Conservation (phyloP, 768 basidiomycete genomes). For the Kondoa subrosea region DNA sequence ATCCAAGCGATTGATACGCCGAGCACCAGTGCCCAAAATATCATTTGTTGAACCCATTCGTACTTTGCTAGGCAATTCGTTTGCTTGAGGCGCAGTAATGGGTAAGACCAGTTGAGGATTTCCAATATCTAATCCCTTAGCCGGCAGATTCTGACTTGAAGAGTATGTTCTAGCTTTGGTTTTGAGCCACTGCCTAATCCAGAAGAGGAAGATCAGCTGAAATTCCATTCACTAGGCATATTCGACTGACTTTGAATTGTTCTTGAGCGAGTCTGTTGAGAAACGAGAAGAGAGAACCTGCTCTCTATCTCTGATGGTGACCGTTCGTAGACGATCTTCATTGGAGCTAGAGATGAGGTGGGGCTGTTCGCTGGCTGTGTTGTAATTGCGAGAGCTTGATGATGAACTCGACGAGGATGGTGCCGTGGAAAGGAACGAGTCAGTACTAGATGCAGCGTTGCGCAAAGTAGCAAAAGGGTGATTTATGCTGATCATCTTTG, state of each 20-base stretch:
- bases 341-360: not conserved
- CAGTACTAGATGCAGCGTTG: not conserved
- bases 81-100: no score
- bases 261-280: not conserved
- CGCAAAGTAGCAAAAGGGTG: not conserved
- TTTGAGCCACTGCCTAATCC: no score
- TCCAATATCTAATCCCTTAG: no score
- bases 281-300: conserved; percentile 1
- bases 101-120: no score
- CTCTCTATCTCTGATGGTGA: not conserved
- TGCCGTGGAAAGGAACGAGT: not conserved
- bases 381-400: not conserved
- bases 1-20: no score
- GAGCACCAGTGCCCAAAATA: no score
- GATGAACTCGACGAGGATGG: not conserved
- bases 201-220: not conserved
- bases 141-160: no score
- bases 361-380: not conserved
- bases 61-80: no score
- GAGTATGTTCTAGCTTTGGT: no score
- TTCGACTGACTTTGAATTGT: not conserved
- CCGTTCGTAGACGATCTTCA: not conserved
- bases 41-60: no score
- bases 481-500: not conserved
- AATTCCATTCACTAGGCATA: not conserved